phyloP scores from a whole-genome alignment of 2,329 filamentous ascomycete species.

The Alternaria brassicicola region DNA sequence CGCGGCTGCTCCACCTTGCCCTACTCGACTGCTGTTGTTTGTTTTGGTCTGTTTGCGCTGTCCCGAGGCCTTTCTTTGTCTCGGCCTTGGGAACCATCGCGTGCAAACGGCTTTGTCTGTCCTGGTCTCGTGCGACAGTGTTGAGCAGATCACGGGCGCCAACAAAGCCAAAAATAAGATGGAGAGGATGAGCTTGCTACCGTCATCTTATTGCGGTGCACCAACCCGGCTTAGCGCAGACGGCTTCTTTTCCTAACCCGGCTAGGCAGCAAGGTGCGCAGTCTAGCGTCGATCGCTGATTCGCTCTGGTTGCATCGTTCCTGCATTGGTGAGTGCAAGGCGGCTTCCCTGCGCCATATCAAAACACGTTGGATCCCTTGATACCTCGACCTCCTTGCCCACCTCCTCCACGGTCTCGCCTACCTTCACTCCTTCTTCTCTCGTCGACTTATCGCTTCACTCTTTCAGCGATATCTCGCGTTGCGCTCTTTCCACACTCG shows the following conservation, averaged over 20 bases:
- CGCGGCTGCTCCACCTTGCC: constrained; percentile 1
- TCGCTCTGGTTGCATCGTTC: constrained; percentile 13
- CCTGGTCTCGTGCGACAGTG: constrained; percentile 1
- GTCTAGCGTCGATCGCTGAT: constrained; percentile 7
- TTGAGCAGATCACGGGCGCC: constrained; percentile 3
- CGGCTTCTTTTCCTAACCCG: constrained; percentile 6
- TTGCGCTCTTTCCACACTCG: constrained; percentile 47
- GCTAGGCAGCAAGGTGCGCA: constrained; percentile 5
- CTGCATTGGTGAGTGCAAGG: constrained; percentile 26
- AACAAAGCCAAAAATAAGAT: constrained; percentile 14
- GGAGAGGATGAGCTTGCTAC: constrained; percentile 15
- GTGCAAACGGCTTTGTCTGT: not conserved
- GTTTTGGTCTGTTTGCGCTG: not conserved
- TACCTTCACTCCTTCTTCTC: constrained; percentile 31
- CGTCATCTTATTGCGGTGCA: constrained; percentile 17
- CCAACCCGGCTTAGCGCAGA: constrained; percentile 22
- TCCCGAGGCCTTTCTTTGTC: constrained; percentile 1
- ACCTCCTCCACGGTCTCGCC: constrained; percentile 44
- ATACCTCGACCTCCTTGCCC: constrained; percentile 30
- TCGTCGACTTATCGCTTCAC: constrained; percentile 62
- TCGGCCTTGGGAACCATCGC: not conserved
- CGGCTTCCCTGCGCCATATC: constrained; percentile 28
- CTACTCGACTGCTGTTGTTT: constrained; percentile 6
- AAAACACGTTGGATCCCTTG: constrained; percentile 22
- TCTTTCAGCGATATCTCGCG: constrained; percentile 65